Conservation (phyloP, 2,329 filamentous ascomycete genomes). For the Cladosporium sp. region DNA sequence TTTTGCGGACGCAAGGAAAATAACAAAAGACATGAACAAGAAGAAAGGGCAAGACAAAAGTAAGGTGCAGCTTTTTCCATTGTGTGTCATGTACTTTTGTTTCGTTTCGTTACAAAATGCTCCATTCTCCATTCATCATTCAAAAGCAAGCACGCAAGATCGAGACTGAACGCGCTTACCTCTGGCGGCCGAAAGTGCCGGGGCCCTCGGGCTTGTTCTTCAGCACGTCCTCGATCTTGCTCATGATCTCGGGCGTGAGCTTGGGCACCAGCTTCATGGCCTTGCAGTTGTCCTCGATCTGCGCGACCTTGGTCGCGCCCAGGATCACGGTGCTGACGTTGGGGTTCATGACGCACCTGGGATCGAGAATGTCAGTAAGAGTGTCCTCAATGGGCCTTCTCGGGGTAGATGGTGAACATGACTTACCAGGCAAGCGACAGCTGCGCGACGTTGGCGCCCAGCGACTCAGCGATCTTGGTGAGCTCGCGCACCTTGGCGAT, state of each 20-base stretch:
- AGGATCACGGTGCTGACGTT: conserved; percentile 54
- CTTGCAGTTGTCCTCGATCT: conserved; percentile 45
- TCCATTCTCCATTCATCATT: not conserved
- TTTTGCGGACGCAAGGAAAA: no score
- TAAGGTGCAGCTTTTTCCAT: no score
- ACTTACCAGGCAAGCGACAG: conserved; percentile 52
- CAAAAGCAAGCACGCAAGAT: no score
- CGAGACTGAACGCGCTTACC: conserved; percentile 18
- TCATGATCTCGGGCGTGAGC: conserved; percentile 34
- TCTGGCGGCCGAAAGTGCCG: conserved; percentile 30
- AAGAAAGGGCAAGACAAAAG: no score
- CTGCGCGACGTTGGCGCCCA: conserved; percentile 44
- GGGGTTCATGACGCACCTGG: conserved; percentile 45
- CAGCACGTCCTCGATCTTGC: conserved; percentile 39
- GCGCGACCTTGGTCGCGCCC: conserved; percentile 44
- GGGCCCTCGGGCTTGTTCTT: conserved; percentile 34
- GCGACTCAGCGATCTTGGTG: conserved; percentile 44
- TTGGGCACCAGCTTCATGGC: conserved; percentile 38
- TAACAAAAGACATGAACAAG: no score
- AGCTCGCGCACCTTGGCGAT: conserved; percentile 54
- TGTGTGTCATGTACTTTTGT: no score
- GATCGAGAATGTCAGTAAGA: not conserved
- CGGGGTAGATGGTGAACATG: conserved; percentile 11
- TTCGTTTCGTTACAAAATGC: not conserved
- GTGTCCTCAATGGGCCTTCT: not conserved